Evolutionary conservation across 2,329 filamentous ascomycete genomes (phyloP).

Genomic region (Ophiocordyceps polyrhachis-furcata): DNA sequence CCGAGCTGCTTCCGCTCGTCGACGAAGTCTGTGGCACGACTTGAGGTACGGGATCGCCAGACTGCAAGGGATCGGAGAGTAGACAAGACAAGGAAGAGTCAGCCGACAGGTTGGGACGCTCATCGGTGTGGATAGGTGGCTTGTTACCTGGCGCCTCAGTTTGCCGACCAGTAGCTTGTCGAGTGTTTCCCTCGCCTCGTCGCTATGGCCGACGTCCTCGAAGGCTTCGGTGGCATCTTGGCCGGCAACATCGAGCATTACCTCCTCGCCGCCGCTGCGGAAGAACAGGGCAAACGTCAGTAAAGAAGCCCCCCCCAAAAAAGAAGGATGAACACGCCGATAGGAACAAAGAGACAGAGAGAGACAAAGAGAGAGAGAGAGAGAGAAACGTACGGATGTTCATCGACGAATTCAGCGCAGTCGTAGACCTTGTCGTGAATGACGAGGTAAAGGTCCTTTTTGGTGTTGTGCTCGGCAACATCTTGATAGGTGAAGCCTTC

Average conservation of each 20-base stretch:
- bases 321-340: not conserved
- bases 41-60: conserved; percentile 63
- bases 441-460: conserved; percentile 85
- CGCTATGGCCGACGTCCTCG: conserved; percentile 97
- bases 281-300: not conserved
- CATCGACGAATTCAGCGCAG: conserved; percentile 72
- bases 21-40: conserved; percentile 28
- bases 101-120: not conserved
- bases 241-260: conserved; percentile 85
- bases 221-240: conserved; percentile 97
- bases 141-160: conserved; percentile 58
- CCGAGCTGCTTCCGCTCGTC: conserved; percentile 26
- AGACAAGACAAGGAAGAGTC: not conserved
- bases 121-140: not conserved
- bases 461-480: conserved; percentile 69
- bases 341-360: no score
- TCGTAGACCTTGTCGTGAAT: conserved; percentile 98
- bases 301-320: not conserved
- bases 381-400: conserved; percentile 58
- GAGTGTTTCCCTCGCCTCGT: conserved; percentile 92
- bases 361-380: not conserved
- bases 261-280: conserved; percentile 85
- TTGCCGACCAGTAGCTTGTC: conserved; percentile 54
- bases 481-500: conserved; percentile 57
- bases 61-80: conserved; percentile 21